Base-by-base conservation (phyloP, 495 filamentous ascomycete species). In the Penicillium bialowiezense region DNA sequence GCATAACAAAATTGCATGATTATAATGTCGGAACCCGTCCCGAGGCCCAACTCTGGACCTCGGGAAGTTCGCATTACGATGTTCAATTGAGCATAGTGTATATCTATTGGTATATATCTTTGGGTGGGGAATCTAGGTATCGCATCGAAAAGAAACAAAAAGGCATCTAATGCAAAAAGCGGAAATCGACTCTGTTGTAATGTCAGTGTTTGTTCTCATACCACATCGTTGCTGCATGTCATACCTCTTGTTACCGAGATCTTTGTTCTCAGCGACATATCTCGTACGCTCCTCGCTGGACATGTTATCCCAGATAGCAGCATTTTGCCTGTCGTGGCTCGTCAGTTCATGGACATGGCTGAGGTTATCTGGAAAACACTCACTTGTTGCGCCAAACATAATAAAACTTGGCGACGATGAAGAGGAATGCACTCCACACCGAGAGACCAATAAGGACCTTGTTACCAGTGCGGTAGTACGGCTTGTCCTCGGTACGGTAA, bases 171-270 rank as follows among this genome's bases (percentile, higher is more conserved):
- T 78, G 69, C n/a, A 63, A 65, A 44, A 81, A 80, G 31, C 72
- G 58, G 60, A 81, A 81, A 51, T 81, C 78, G 23, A 80, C 63
- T 54, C 76, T 79, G 42, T 15, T 19, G 10, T 23, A 12, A 19
- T 32, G 33, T 50, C 1, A 60, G 51, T 43, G 15, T 15, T 14
- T 36, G 28, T 33, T 17, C 4, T 21, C 5, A 18, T 26, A 5
- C 1, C 14, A 2, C 15, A 12, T 23, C 1, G 15, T 3, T 14
- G 1, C 28, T 14, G 18, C 2, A 6, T 1, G 4, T 55, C 54
- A 39, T 60, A 76, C 72, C 88, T 74, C 68, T 90, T 90, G 54
- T 86, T 90, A 20, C 88, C 87, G 50, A 76, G 73, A 55, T 88
- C 81, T 8, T 60, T 77, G 19, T 86, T 88, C 3, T 82, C 82